Base-by-base conservation (phyloP, 2,329 filamentous ascomycete species). In the Gaeumannomyces tritici region DNA sequence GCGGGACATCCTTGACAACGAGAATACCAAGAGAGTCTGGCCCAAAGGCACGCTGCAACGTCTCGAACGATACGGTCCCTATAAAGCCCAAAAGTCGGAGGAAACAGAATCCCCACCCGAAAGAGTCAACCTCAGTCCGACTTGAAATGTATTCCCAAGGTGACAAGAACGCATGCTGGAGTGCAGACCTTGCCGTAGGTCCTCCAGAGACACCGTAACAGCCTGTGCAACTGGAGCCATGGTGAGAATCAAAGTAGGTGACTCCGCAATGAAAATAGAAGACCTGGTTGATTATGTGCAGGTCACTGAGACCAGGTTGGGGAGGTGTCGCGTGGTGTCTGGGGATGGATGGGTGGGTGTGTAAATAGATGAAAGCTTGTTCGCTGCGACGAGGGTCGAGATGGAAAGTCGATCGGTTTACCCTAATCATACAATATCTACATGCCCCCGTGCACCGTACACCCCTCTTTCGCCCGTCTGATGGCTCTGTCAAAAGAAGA, bases 11-110 rank as follows among this genome's bases (percentile, higher is more conserved):
- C 72, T 89, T 91, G 59, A 99, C 93, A n/a, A 98, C 79, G 62
- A 99, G 88, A 61, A 99, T 96, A 0, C 95, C 95, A 15, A 98
- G 80, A 2, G 92, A 96, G 29, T 90, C 86, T 1, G 93, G 91
- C 0, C 95, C 95, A 72, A 99, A 98, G 0, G 95, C 95, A 68
- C 89, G 75, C 69, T 90, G 84, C 13, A 95, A 80, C 0, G 83
- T 83, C 62, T 84, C 81, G 61, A 91, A 88, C 0, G 88, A 80
- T 57, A 93, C 80, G 63, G 81, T 83, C 26, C 85, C 89, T 90
- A 51, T 59, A 6, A 33, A 67, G 42, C 65, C 61, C 33, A 62
- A 59, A 33, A 63, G 55, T 21, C 15, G 15, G 24, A 24, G 13
- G 27, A n/a, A 51, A 51, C 21, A 9, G 8, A 51, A 51, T 13